Base-by-base conservation (phyloP, 2,329 filamentous ascomycete species). In the Xylogone sp. region DNA sequence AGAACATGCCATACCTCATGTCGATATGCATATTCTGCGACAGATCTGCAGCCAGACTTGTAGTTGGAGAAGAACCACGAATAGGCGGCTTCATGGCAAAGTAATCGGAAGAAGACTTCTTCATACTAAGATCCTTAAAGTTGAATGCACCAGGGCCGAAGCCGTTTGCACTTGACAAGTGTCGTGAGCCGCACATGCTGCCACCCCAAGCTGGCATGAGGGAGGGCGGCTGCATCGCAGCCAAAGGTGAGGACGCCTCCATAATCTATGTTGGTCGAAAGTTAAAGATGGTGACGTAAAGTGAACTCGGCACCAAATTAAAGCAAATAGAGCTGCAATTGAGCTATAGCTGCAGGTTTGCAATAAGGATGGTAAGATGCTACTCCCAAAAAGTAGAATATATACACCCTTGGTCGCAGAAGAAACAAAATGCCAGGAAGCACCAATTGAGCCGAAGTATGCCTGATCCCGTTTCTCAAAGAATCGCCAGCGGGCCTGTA, bases 21-120 rank as follows among this genome's bases (percentile, higher is more conserved):
- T 97, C 92, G 68, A 97, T 88, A 68, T 93, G 88, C 69, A 97
- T 96, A 75, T 97, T 99, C 68, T 96, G 91, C 53, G 92, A 97
- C 62, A 97, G 79, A 72, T 99, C 94, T 56, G 91, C 92, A 42
- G 92, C 93, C 61, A 99, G 76, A 65, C 90, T 96, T 48, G 90
- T 85, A 31, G 91, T 92, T 5, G 94, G 94, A 51, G 94, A 99
- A 19, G 92, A 96, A 46, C 90, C 90, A 60, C 84, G 83, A 63
- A 90, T 76, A 48, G 87, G 81, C 67, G 87, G 81, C 67, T 89
- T 91, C 62, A 88, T 71, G 63, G 79, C 85, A 75, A 97, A 96
- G 75, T 94, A 96, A 70, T 96, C 92, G 31, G 77, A 69, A 42
- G 73, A 75, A 43, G 78, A 81, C 72, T 66, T 84, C 79, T 77